Evolutionary conservation across 2,329 filamentous ascomycete species (phyloP).

Genomic region (Colletotrichum trifolii): DNA sequence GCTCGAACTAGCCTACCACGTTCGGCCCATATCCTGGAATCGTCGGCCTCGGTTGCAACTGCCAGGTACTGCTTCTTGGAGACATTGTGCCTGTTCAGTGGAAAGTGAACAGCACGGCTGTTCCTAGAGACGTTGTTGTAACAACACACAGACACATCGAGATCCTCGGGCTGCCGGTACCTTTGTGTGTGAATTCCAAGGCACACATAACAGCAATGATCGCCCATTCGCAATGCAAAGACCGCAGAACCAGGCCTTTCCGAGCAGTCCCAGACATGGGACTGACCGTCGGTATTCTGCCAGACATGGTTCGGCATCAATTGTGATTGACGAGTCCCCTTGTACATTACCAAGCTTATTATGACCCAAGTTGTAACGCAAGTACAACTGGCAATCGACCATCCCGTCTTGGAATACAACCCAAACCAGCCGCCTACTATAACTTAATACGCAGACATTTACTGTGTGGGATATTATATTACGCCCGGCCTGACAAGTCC

Average conservation of each 20-base stretch:
- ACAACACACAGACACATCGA: constrained; percentile 15
- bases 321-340: constrained; percentile 19
- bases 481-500: too few relatives aligned
- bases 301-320: neutral
- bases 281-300: neutral
- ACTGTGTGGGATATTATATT: too few relatives aligned
- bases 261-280: neutral
- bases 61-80: too few relatives aligned
- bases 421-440: too few relatives aligned
- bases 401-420: too few relatives aligned
- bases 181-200: constrained; percentile 2
- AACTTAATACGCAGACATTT: too few relatives aligned
- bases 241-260: constrained; percentile 5
- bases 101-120: too few relatives aligned
- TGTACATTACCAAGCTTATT: constrained; percentile 12
- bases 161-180: constrained; percentile 3
- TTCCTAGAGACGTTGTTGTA: neutral
- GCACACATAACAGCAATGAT: constrained; percentile 19
- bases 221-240: constrained; percentile 2
- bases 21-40: too few relatives aligned
- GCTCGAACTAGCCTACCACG: too few relatives aligned
- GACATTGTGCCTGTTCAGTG: too few relatives aligned
- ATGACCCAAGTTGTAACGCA: neutral
- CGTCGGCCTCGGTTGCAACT: too few relatives aligned
- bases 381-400: neutral